These are phyloP conservation scores for Arachis monticola DNA, from an alignment of 331 rosid species.

Conservation along the genomic window DNA sequence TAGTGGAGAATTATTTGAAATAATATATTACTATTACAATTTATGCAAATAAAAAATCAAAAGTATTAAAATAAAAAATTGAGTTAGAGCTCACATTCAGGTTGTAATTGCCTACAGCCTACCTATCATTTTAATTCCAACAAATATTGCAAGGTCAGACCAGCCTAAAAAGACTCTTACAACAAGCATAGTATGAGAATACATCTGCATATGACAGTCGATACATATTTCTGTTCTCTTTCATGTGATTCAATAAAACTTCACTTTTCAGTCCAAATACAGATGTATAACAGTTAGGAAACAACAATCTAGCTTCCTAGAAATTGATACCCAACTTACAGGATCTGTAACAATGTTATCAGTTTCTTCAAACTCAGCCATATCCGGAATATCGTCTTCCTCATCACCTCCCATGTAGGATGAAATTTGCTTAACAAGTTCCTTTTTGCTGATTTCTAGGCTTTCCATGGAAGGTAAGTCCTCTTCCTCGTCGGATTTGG, in stretches of 20 bases:
- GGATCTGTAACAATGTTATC: conserved; percentile 79
- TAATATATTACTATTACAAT: background rate
- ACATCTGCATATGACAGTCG: background rate
- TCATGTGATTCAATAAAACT: conserved; percentile 24
- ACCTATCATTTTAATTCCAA: background rate
- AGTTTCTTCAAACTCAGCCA: conserved; percentile 80
- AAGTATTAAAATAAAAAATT: background rate
- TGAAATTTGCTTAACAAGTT: conserved; percentile 51
- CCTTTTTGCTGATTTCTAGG: conserved; percentile 72
- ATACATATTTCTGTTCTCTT: background rate
- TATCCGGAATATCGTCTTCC: conserved; percentile 93
- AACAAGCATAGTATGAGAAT: background rate
- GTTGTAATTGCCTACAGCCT: conserved; percentile 4
- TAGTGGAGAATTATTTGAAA: background rate
- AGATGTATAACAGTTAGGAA: background rate
- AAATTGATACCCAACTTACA: conserved; percentile 52
- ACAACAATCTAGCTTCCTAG: conserved; percentile 1
- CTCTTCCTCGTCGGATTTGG: conserved; percentile 73
- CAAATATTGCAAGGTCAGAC: background rate
- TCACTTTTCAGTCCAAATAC: background rate
- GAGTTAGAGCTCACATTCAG: conserved; percentile 27
- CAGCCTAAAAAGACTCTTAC: background rate
- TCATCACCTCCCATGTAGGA: conserved; percentile 72
- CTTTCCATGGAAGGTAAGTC: conserved; percentile 85
- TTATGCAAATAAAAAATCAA: background rate